Evolutionary conservation across 257 asterid species (phyloP), one percentile per base, ranked within the genome.

Genomic region (Mentha longifolia): DNA sequence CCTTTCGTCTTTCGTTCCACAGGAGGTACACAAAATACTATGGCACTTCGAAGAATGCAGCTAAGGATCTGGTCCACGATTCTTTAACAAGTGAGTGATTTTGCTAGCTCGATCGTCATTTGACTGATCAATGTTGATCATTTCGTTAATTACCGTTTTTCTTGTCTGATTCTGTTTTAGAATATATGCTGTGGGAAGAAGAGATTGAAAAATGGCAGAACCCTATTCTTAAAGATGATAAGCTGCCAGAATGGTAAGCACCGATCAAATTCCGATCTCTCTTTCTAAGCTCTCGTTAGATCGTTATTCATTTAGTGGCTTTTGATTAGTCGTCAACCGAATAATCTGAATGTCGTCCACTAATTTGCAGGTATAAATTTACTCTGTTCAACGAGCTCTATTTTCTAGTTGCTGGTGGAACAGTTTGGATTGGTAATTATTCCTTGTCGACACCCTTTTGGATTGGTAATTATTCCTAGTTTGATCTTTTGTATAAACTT

Each of bases 21-120:
- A 95, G 99, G 99, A 92, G 99, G 89, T 95, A 95, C 76, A 92
- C 99, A 20, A 92, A 86, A 82, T 95, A 84, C 84, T 95, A 84
- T 58, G 99, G 99, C 76, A 92, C 98, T 67, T 95, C 99, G 6
- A 80, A 78, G 79, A 81, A 78, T 70, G 97, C 97, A 45, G 98
- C 98, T 11, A 77, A 81, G 71, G 96, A 90, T 72, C 74, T 95
- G 87, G 99, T 87, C 79, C 99, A 92, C 42, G 92, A 95, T 85
- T 83, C 98, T 61, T 88, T 95, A 74, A 92, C 96, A 67, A 95
- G 99, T 95, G 83, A 90, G 88, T 78, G 17, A 39, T 61, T 69
- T 72, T 15, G 25, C 60, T 69, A 13, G 69, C 59, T 64, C 43
- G 49, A 39, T 42, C 52, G 1, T 43, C 13, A n/a, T 67, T 67